phyloP scores from a whole-genome alignment of 345 rosid species.

The Salix udensis region DNA sequence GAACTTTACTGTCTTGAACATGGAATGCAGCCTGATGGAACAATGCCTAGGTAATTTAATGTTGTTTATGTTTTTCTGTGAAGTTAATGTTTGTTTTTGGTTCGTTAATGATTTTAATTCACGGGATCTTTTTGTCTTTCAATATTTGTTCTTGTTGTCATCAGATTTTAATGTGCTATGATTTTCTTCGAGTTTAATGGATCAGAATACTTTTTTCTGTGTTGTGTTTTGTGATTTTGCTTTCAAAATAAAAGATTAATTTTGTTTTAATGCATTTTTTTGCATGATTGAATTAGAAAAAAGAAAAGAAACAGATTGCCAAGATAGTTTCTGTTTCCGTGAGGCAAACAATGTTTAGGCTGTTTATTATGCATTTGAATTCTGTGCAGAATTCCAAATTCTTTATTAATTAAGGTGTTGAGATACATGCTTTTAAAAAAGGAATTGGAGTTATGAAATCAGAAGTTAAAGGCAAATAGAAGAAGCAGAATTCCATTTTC shows the following conservation, averaged over 20 bases:
- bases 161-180: background rate
- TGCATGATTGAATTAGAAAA: background rate
- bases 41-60: constrained; percentile 50
- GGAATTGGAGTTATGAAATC: too few relatives aligned
- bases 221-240: background rate
- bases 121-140: background rate
- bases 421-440: background rate
- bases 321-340: background rate
- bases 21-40: constrained; percentile 64
- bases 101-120: background rate
- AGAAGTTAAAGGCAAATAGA: too few relatives aligned
- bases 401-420: background rate
- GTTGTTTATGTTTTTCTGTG: background rate
- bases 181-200: background rate
- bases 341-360: background rate
- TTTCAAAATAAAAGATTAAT: background rate
- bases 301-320: background rate
- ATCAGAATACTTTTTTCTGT: background rate
- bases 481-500: background rate
- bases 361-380: background rate
- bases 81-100: background rate
- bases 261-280: background rate
- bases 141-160: background rate
- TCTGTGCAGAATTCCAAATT: background rate
- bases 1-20: constrained; percentile 81